Evolutionary conservation across 2,329 filamentous ascomycete species (phyloP).

Genomic region (Hypomyces rosellus): DNA sequence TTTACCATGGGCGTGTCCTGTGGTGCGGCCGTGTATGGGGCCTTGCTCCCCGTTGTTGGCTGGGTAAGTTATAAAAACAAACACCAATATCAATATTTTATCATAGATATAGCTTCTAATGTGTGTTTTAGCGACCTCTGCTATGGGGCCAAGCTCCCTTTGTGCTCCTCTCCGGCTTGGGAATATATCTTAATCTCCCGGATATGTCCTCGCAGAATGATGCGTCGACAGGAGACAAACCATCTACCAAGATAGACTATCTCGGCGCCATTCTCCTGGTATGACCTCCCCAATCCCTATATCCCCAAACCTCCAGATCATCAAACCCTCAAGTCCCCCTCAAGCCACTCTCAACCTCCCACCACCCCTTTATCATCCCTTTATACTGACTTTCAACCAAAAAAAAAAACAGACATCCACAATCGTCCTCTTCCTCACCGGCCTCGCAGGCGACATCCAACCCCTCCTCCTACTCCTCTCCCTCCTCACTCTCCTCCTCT

Average conservation of each 20-base stretch:
- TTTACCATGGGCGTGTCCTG: constrained; percentile 66
- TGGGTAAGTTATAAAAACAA: constrained; percentile 62
- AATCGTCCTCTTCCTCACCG: constrained; percentile 66
- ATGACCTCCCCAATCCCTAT: constrained; percentile 18
- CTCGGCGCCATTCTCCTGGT: constrained; percentile 62
- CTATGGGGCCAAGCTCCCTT: constrained; percentile 68
- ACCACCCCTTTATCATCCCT: background rate
- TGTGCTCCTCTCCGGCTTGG: constrained; percentile 52
- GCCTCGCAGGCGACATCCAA: constrained; percentile 59
- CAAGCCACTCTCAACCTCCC: background rate
- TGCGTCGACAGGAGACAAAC: too few relatives aligned
- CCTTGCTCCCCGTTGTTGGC: constrained; percentile 55
- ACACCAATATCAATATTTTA: background rate
- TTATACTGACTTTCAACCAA: constrained; percentile 13
- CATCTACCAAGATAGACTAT: constrained; percentile 56
- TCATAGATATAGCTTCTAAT: background rate
- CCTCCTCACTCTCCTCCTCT: constrained; percentile 40
- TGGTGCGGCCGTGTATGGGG: constrained; percentile 64
- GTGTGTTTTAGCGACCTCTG: constrained; percentile 50
- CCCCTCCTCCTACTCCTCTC: constrained; percentile 55
- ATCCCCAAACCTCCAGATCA: too few relatives aligned
- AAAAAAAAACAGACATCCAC: constrained; percentile 43
- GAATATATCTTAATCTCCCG: constrained; percentile 62
- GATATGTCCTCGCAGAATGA: background rate
- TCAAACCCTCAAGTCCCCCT: background rate